Conservation (phyloP, 148 eudicot genomes). For the Suaeda aralocaspica region DNA sequence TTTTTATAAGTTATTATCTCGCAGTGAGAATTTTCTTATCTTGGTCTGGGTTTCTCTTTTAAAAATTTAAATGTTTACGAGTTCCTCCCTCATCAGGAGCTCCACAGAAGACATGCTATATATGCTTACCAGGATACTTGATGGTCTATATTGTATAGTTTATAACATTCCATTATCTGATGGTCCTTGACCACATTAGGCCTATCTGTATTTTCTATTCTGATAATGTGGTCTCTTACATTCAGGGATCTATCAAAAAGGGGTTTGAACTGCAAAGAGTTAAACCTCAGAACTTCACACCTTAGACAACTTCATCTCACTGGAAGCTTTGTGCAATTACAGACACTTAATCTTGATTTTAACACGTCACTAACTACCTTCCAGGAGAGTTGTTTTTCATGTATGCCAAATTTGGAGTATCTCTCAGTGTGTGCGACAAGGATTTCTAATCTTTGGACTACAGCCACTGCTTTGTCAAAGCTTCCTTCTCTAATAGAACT, state of each 20-base stretch:
- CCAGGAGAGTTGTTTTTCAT: conserved; percentile 45
- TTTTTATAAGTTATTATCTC: not conserved
- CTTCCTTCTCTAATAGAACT: conserved; percentile 53
- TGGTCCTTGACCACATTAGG: not conserved
- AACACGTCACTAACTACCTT: conserved; percentile 51
- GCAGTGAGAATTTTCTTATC: not conserved
- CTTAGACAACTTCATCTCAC: conserved; percentile 39
- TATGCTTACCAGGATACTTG: not conserved
- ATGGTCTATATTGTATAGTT: not conserved
- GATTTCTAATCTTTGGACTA: conserved; percentile 55
- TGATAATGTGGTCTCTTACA: not conserved
- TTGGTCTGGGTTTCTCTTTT: too few relatives aligned
- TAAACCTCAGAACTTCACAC: conserved; percentile 39
- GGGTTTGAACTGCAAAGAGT: conserved; percentile 45
- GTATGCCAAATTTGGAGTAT: conserved; percentile 52
- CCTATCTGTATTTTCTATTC: not conserved
- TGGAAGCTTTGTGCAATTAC: conserved; percentile 42
- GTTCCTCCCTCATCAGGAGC: too few relatives aligned
- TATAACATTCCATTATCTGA: not conserved
- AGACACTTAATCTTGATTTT: conserved; percentile 62
- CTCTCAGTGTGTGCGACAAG: conserved; percentile 64
- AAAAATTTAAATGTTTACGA: too few relatives aligned
- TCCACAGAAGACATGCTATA: too few relatives aligned
- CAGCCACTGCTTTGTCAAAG: conserved; percentile 43
- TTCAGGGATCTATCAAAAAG: conserved; percentile 42